Conservation (phyloP, 2,329 filamentous ascomycete genomes). For the Fusarium praegraminearum region DNA sequence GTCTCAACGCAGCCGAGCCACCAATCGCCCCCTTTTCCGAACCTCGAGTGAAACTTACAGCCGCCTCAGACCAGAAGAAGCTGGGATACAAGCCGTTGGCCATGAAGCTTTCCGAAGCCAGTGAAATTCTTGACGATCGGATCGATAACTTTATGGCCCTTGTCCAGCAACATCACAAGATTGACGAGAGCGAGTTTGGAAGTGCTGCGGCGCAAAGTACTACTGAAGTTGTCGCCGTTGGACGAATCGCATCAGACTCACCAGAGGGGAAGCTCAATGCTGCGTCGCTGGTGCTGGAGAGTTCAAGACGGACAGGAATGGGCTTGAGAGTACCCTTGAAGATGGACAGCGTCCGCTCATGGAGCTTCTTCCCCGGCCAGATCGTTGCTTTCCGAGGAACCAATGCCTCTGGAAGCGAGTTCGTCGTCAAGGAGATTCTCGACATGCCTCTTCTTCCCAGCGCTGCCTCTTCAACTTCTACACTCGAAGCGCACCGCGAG, state of each 20-base stretch:
- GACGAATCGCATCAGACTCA: conserved; percentile 89
- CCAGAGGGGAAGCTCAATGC: conserved; percentile 87
- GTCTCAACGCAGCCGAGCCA: conserved; percentile 74
- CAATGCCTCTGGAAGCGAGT: conserved; percentile 87
- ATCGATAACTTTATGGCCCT: conserved; percentile 89
- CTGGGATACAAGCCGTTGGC: conserved; percentile 91
- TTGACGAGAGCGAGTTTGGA: conserved; percentile 86
- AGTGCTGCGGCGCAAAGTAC: conserved; percentile 88
- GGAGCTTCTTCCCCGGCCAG: conserved; percentile 93
- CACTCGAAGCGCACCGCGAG: conserved; percentile 76
- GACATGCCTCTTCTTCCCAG: conserved; percentile 78
- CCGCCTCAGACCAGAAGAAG: conserved; percentile 90
- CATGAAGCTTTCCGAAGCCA: conserved; percentile 93
- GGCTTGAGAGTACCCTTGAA: conserved; percentile 85
- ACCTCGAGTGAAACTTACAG: conserved; percentile 84
- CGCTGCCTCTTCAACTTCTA: conserved; percentile 75
- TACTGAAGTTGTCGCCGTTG: conserved; percentile 88
- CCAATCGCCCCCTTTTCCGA: conserved; percentile 79
- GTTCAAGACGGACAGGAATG: conserved; percentile 83
- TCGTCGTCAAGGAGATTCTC: conserved; percentile 82
- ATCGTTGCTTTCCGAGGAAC: conserved; percentile 88
- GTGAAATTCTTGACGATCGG: conserved; percentile 92
- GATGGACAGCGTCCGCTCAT: conserved; percentile 73
- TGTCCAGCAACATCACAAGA: conserved; percentile 77
- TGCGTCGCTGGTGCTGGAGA: conserved; percentile 88